Evolutionary conservation across 495 filamentous ascomycete species (phyloP).

Genomic region (Xylaria grammica): DNA sequence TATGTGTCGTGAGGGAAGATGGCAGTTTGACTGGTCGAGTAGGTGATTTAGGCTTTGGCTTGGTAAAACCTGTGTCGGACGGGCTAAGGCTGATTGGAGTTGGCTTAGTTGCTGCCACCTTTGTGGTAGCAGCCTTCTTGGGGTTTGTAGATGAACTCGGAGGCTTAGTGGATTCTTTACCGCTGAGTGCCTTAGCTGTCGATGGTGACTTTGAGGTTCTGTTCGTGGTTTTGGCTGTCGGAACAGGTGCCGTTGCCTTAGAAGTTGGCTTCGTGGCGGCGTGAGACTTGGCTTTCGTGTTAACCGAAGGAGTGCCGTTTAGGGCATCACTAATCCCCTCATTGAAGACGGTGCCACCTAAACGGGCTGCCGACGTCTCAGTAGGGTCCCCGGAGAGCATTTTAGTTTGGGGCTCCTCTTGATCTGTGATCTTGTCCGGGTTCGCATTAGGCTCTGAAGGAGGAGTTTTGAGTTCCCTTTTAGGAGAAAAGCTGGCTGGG

Average conservation of each 20-base stretch:
- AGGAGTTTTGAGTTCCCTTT: conserved; percentile 28
- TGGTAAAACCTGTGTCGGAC: conserved; percentile 51
- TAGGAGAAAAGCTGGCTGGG: conserved; percentile 22
- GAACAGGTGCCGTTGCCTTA: conserved; percentile 36
- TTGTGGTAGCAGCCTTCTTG: conserved; percentile 31
- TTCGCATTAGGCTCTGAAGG: conserved; percentile 34
- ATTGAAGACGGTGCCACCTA: conserved; percentile 24
- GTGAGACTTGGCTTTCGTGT: conserved; percentile 24
- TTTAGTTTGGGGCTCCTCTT: conserved; percentile 35
- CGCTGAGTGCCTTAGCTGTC: conserved; percentile 37
- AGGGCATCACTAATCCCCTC: conserved; percentile 20
- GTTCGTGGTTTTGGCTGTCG: conserved; percentile 43
- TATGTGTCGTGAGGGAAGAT: conserved; percentile 65
- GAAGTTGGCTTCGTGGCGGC: conserved; percentile 29
- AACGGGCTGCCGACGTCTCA: conserved; percentile 28
- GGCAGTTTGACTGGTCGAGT: conserved; percentile 67
- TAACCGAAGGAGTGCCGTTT: conserved; percentile 22
- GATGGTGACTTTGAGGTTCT: conserved; percentile 47
- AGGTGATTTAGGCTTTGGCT: conserved; percentile 68
- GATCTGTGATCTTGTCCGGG: conserved; percentile 39
- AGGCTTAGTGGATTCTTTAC: conserved; percentile 40
- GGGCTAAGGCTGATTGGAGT: conserved; percentile 40
- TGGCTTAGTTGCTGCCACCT: conserved; percentile 35
- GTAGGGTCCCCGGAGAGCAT: conserved; percentile 34
- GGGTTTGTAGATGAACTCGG: conserved; percentile 36